Evolutionary conservation across 140 eudicot genomes (phyloP), one percentile per base, ranked within the genome.

Genomic region (Bidens hawaiensis): DNA sequence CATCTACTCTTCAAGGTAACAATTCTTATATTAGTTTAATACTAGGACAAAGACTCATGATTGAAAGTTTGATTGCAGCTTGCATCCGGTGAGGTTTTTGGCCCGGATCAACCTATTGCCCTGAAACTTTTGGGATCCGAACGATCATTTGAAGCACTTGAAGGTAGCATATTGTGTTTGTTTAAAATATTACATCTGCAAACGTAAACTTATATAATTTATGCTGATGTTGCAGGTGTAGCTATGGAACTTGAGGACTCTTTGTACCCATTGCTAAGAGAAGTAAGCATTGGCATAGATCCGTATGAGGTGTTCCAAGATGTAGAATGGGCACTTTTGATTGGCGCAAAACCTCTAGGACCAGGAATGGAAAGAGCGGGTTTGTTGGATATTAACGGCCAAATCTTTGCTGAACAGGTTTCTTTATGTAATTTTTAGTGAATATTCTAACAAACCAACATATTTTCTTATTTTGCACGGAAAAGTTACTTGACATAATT

Each of bases 181-280:
- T 30, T 30, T 30, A 1, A n/a, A n/a, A 38, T 38, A 38, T 38
- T 38, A 5, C 10, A 1, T 11, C 3, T 8, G 43, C 12, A 38
- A n/a, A 11, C 43, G 3, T 0, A 38, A 38, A 9, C 4, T 38
- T 38, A 38, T 38, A 38, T 9, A 38, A 38, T 38, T n/a, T 10
- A 38, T 12, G 45, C n/a, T 38, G 45, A 38, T 38, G 45, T 12
- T 11, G 45, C 4, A 91, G 98, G 99, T 45, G 99, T 93, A 58
- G 99, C 99, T 6, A 93, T 93, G 99, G 99, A 93, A 71, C 88
- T 93, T 0, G 99, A 93, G 84, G 99, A 88, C 65, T 93, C 99
- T 24, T 68, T 93, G 65, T 93, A 28, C 69, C 99, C 99, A n/a
- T 73, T 93, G 46, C 34, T 93, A 61, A 76, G 97, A 72, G 94